A percentile compares a stretch with the other conserved stretches of the same genome.
Conservation (phyloP, 768 basidiomycete species). For the Termitomyces sp. region DNA sequence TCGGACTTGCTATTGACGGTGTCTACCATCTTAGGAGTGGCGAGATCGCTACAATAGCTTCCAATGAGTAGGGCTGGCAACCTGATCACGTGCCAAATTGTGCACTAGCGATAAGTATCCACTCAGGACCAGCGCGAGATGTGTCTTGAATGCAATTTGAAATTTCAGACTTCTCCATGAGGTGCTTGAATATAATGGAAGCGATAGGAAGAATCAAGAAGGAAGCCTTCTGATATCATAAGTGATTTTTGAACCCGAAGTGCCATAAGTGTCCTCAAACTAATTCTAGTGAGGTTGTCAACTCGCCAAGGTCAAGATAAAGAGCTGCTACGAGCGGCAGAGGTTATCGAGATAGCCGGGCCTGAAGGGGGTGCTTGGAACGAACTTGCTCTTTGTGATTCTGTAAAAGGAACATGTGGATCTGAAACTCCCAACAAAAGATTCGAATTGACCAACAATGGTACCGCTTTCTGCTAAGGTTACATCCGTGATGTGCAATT, state of each 20-base stretch:
- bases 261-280: constrained; percentile 29
- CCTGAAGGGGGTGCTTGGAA: background rate
- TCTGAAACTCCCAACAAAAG: no score
- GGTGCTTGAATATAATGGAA: constrained; percentile 23
- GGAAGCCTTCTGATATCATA: constrained; percentile 22
- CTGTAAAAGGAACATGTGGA: no score
- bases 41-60: constrained; percentile 19
- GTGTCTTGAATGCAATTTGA: constrained; percentile 24
- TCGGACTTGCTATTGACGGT: constrained; percentile 22
- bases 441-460: constrained; percentile 18
- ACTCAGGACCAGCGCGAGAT: constrained; percentile 20
- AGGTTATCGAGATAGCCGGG: constrained; percentile 17
- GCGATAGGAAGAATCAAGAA: constrained; percentile 31
- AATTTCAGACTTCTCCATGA: constrained; percentile 15
- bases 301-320: background rate
- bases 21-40: constrained; percentile 20
- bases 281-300: background rate
- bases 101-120: background rate
- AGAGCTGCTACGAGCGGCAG: constrained; percentile 7
- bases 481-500: constrained; percentile 29
- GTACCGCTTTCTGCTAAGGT: constrained; percentile 29
- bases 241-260: constrained; percentile 31
- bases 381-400: no score
- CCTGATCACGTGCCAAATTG: constrained; percentile 4
- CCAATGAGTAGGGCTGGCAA: constrained; percentile 25